Evolutionary conservation across 805 yeast genomes (phyloP).

Genomic region (Dipodascus albidus): DNA sequence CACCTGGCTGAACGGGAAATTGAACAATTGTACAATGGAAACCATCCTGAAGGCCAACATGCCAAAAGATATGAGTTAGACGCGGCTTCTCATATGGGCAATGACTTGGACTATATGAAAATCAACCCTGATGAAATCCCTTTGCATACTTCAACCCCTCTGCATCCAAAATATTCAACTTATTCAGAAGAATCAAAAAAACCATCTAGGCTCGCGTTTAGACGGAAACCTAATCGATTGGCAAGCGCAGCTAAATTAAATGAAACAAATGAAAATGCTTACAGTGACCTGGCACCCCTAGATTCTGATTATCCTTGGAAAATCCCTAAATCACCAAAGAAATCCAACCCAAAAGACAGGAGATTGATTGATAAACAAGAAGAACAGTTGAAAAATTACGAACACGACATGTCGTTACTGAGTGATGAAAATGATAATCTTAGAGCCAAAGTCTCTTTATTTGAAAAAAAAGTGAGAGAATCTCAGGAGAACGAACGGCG

Average conservation of each 20-base stretch:
- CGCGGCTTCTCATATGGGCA: neutral
- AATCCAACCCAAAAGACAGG: neutral
- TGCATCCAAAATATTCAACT: neutral
- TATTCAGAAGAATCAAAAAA: neutral
- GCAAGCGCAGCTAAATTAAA: neutral
- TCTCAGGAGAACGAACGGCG: neutral
- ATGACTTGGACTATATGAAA: neutral
- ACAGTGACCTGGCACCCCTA: neutral
- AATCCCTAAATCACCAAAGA: neutral
- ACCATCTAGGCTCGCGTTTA: neutral
- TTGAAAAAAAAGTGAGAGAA: neutral
- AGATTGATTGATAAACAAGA: neutral
- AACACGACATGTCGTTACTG: neutral
- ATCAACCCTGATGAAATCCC: neutral
- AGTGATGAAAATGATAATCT: neutral
- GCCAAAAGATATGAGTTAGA: neutral
- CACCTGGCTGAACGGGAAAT: neutral
- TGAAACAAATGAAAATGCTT: neutral
- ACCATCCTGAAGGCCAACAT: neutral
- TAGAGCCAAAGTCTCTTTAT: neutral
- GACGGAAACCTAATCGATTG: neutral
- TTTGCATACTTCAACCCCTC: neutral
- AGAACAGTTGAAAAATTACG: slow-evolving; percentile 1
- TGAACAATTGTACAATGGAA: neutral
- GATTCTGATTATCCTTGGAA: neutral